A percentile compares a stretch with the other conserved stretches of the same genome.
phyloP scores from a whole-genome alignment of 108 stramenopile genomes.

The Nitzschia palea region DNA sequence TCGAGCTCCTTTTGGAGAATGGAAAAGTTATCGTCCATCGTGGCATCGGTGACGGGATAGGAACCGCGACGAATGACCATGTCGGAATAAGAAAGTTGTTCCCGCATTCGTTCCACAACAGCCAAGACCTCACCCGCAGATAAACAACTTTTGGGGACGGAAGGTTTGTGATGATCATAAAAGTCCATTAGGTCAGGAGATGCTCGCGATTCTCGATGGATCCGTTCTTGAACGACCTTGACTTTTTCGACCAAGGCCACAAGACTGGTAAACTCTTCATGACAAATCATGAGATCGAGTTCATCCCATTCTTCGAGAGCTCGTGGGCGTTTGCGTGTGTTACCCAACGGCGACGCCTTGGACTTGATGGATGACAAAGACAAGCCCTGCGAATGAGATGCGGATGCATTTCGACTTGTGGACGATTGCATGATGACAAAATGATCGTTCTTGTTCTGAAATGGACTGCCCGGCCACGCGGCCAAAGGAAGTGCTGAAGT shows the following conservation, averaged over 20 bases:
- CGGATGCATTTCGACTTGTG: too few species aligned
- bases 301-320: constrained; percentile 16
- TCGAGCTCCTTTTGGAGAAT: constrained; percentile 23
- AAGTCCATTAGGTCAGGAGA: neutral
- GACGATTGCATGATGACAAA: too few species aligned
- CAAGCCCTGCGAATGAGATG: too few species aligned
- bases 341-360: too few species aligned
- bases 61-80: constrained; percentile 1
- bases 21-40: constrained; percentile 24
- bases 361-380: too few species aligned
- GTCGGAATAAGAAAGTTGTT: neutral
- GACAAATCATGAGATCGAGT: constrained; percentile 16
- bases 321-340: too few species aligned
- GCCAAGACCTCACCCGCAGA: constrained; percentile 1
- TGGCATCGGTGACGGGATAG: constrained; percentile 25
- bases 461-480: too few species aligned
- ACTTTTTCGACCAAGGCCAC: constrained; percentile 2
- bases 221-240: constrained; percentile 1
- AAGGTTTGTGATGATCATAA: neutral
- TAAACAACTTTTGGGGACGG: neutral
- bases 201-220: neutral
- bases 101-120: constrained; percentile 6
- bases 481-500: too few species aligned
- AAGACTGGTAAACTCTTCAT: constrained; percentile 27
- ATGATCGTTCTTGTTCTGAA: too few species aligned